These are phyloP conservation scores for Candida anglica DNA, from an alignment of 805 yeast species.

Conservation along the genomic window DNA sequence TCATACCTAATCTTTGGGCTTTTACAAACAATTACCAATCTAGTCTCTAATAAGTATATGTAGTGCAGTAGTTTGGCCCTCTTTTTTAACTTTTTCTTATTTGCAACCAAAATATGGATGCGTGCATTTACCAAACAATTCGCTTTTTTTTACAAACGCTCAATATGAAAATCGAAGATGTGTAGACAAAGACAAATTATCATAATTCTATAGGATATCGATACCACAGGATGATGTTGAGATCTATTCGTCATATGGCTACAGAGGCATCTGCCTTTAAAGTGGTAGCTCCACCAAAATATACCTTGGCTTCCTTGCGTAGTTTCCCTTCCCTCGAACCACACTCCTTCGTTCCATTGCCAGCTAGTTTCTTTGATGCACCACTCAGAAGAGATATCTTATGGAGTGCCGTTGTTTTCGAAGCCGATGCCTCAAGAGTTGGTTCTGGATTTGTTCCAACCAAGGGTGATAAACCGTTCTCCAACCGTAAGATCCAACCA, in stretches of 20 bases:
- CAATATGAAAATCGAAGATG: no score
- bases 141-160: no score
- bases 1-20: no score
- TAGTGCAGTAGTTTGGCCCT: no score
- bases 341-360: constrained; percentile 67
- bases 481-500: constrained; percentile 74
- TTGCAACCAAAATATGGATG: no score
- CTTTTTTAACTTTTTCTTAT: no score
- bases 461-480: constrained; percentile 80
- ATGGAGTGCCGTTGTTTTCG: constrained; percentile 93
- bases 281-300: constrained; percentile 53
- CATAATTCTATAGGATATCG: no score
- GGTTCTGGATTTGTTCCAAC: constrained; percentile 87
- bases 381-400: constrained; percentile 87
- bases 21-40: no score
- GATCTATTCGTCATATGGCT: constrained; percentile 26
- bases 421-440: constrained; percentile 83
- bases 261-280: constrained; percentile 18
- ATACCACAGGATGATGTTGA: no score
- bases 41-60: no score
- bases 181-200: no score
- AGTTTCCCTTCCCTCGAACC: constrained; percentile 93
- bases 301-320: constrained; percentile 73
- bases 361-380: constrained; percentile 60
- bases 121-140: no score